Evolutionary conservation across 2,329 filamentous ascomycete genomes (phyloP), one percentile per base, ranked within the genome.

Genomic region (Tolypocladium guangdongense): DNA sequence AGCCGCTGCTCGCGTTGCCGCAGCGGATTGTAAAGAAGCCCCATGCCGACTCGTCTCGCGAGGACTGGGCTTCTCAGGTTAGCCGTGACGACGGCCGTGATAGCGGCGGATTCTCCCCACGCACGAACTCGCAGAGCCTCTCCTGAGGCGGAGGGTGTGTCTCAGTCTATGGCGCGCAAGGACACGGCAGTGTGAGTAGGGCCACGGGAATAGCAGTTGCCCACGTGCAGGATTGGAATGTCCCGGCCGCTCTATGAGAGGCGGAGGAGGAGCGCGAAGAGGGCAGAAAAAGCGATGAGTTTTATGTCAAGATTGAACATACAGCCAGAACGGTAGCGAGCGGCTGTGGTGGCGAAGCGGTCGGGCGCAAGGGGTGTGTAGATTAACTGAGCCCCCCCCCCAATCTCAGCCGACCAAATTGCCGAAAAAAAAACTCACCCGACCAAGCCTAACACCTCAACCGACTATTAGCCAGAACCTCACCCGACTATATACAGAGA

Each of bases 1-100:
- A 82, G 68, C 56, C 69, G 74, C 51, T 69, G 64, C 58, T 75
- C 72, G 57, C 76, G 74, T 52, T 73, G 67, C 53, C 75, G 74
- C 58, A 79, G 62, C 41, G 71, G 71, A 55, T 74, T 77, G 47
- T 75, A 69, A 52, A 76, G 66, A 52, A 77, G 63, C 53, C 74
- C 78, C 78, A 83, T 83, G 55, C 58, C 65, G 30, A 55, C 53
- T 24, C 54, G 50, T 33, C 48, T 47, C n/a, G 38, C 43, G 43
- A 16, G 18, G 37, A 52, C 37, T 49, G 48, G 14, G 52, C 35
- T 39, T 35, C 22, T 20, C 18, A 18, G 20, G 20, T 52, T 41
- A 54, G 43, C 43, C 7, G 8, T 6, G 8, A 32, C 8, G 43
- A 11, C 32, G 3, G 27, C 27, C 5, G 18, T 16, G 20, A 35